Base-by-base conservation (phyloP, 768 basidiomycete genomes). In the Mycena vulgaris region DNA sequence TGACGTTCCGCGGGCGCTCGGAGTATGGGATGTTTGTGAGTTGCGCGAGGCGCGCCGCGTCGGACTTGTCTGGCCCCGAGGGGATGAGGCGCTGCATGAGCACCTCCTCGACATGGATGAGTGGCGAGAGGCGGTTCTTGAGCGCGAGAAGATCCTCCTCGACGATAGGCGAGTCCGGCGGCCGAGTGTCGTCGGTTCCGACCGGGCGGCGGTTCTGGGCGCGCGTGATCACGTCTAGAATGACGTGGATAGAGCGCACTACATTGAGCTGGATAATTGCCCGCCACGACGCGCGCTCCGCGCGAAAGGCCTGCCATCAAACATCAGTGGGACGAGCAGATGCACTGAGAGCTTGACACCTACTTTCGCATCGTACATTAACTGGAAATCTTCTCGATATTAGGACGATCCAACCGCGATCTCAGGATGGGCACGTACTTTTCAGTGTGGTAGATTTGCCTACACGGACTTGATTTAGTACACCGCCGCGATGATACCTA, bases 381-480 rank as follows among this genome's bases (percentile, higher is more conserved):
- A 81, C 79, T 92, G 90, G 72, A 91, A 90, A 74, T 90, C 89
- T 90, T 25, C 57, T 11, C 40, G 45, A n/a, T 33, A 19, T 70
- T 45, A 74, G n/a, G n/a, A 60, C 61, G n/a, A 45, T 37, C 56
- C 48, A 14, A 30, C 7, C 23, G 49, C 37, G 21, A 40, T 8
- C 16, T 17, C 31, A 39, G 33, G 55, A 27, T 11, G 40, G 31
- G 58, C 33, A 86, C 91, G 72, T 77, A 93, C 92, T 93, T 80
- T 94, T 92, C 47, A 94, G 82, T 1, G 92, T 93, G 0, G 93
- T 95, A 0, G 92, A 93, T 83, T 94, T 95, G 67, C 93, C 93
- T 94, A 53, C 10, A 25, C 58, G 53, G 52, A 71, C 42, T 42
- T 27, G 13, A 47, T 62, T 66, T 9, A 66, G 47, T 35, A 35